A percentile compares a stretch with the other conserved stretches of the same genome.
These are phyloP conservation scores for Calycina herbarum DNA, from an alignment of 2,329 filamentous ascomycete genomes.

Conservation along the genomic window DNA sequence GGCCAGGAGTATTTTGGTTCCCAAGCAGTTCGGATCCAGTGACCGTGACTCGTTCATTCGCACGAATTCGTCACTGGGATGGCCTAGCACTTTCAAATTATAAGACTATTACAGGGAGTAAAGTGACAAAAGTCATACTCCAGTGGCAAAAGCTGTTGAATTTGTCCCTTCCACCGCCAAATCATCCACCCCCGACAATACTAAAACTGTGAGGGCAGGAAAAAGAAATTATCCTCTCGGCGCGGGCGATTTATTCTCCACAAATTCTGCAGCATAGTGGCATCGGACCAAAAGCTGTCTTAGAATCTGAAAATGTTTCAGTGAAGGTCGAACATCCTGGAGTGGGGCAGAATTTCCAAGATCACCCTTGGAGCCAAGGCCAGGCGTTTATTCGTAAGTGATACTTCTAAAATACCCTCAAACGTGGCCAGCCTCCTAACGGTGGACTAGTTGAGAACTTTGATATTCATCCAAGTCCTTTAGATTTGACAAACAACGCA, in stretches of 20 bases:
- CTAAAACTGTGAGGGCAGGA: slow-evolving; percentile 8
- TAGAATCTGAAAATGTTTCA: slow-evolving; percentile 37
- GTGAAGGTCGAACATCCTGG: slow-evolving; percentile 1
- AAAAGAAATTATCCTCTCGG: slow-evolving; percentile 40
- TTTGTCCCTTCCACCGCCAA: background rate
- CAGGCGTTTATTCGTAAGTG: slow-evolving; percentile 1
- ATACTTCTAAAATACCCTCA: background rate
- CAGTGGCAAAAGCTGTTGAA: background rate
- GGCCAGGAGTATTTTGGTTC: slow-evolving; percentile 7
- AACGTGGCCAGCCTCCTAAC: background rate
- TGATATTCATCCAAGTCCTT: background rate
- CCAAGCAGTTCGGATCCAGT: slow-evolving; percentile 3
- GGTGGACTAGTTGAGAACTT: background rate
- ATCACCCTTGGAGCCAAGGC: background rate
- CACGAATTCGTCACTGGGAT: slow-evolving; percentile 11
- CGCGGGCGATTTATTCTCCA: slow-evolving; percentile 35
- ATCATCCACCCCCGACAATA: background rate
- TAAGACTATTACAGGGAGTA: slow-evolving; percentile 8
- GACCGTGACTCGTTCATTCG: slow-evolving; percentile 5
- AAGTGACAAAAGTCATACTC: slow-evolving; percentile 3
- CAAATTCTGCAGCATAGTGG: slow-evolving; percentile 28
- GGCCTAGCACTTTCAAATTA: slow-evolving; percentile 2
- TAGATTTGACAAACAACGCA: background rate
- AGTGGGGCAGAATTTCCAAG: background rate
- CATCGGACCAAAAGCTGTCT: slow-evolving; percentile 32